Conservation (phyloP, 352 stramenopile genomes). For the Phytophthora citrophthora region DNA sequence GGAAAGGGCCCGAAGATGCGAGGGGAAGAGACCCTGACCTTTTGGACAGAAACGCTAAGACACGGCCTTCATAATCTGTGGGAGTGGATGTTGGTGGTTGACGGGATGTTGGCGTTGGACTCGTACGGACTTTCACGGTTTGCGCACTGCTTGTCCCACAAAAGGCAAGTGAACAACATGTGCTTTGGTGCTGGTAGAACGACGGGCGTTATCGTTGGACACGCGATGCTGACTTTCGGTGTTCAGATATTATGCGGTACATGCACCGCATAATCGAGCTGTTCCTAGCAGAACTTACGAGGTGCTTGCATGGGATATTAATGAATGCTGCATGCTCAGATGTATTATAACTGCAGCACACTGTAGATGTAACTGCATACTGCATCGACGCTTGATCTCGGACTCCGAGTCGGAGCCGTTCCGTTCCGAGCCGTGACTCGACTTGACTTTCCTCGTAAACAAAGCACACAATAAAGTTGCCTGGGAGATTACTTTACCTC, state of each 20-base stretch:
- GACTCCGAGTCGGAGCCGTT: too few species aligned
- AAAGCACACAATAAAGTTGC: too few species aligned
- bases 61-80: slow-evolving; percentile 9
- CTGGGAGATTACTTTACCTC: too few species aligned
- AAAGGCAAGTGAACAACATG: neutral
- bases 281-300: neutral
- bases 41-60: slow-evolving; percentile 11
- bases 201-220: slow-evolving; percentile 19
- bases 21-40: neutral
- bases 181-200: neutral
- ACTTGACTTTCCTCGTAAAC: too few species aligned
- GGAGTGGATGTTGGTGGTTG: slow-evolving; percentile 1
- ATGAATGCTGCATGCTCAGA: neutral
- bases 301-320: neutral
- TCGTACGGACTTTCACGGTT: slow-evolving; percentile 3
- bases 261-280: slow-evolving; percentile 11
- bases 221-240: neutral
- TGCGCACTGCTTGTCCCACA: slow-evolving; percentile 2
- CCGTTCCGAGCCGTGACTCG: too few species aligned
- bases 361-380: too few species aligned
- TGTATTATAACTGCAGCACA: too few species aligned
- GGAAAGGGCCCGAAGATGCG: slow-evolving; percentile 3
- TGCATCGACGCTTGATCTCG: too few species aligned
- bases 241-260: neutral
- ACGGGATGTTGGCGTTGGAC: slow-evolving; percentile 20